Conservation (phyloP, 1,284 basidiomycete genomes). For the Inonotus obliquus region DNA sequence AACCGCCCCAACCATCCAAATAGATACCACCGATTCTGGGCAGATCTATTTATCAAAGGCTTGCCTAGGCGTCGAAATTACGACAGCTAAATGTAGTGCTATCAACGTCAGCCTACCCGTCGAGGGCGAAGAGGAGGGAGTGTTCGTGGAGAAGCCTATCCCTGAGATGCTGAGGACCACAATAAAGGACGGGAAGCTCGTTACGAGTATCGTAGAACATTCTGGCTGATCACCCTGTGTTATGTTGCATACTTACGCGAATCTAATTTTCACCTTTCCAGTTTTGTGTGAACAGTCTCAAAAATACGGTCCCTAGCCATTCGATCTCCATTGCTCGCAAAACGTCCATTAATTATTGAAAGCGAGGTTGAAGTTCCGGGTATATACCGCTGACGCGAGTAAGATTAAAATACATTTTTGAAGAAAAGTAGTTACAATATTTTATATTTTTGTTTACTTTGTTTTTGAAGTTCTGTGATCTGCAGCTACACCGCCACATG, state of each 20-base stretch:
- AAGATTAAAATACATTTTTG: no score
- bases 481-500: no score
- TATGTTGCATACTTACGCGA: no score
- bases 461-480: no score
- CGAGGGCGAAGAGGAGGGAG: constrained; percentile 85
- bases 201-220: constrained; percentile 89
- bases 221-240: constrained; percentile 8
- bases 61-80: constrained; percentile 80
- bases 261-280: no score
- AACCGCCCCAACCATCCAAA: constrained; percentile 83
- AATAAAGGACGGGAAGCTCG: constrained; percentile 79
- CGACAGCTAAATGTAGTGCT: constrained; percentile 91
- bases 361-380: no score
- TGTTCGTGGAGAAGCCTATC: constrained; percentile 87
- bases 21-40: constrained; percentile 94
- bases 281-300: no score
- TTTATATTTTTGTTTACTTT: not conserved
- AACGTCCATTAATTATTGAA: no score
- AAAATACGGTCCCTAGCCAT: no score
- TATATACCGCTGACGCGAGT: no score
- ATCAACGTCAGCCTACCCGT: constrained; percentile 92
- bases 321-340: no score
- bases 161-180: constrained; percentile 96
- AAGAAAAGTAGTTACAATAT: no score
- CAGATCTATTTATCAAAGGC: constrained; percentile 91